Conservation (phyloP, 768 basidiomycete species). For the Russula griseocarnosa region DNA sequence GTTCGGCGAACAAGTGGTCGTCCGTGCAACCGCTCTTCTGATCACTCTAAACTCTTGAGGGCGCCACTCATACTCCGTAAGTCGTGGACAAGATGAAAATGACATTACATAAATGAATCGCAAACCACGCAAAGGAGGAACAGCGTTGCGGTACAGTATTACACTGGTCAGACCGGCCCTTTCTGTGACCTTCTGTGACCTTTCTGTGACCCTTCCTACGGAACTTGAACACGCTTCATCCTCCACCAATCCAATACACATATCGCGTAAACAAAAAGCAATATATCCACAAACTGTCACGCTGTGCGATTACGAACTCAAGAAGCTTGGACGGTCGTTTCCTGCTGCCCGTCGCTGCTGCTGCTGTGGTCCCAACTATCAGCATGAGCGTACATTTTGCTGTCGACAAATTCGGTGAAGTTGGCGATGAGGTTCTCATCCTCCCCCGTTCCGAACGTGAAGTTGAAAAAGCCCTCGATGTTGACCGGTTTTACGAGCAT, state of each 20-base stretch:
- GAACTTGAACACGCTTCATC: background rate
- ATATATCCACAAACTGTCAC: background rate
- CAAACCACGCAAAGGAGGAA: background rate
- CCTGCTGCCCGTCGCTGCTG: background rate
- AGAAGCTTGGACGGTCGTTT: background rate
- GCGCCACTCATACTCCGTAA: no score
- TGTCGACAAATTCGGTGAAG: conserved; percentile 2
- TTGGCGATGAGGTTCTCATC: background rate
- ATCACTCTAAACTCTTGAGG: no score
- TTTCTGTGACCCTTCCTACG: background rate
- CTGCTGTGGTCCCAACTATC: background rate
- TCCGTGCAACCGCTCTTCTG: no score
- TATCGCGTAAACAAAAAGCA: background rate
- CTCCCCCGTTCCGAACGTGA: background rate
- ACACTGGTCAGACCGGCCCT: background rate
- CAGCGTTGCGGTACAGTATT: background rate
- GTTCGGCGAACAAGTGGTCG: no score
- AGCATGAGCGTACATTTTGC: background rate
- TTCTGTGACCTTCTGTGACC: no score
- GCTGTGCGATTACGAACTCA: background rate
- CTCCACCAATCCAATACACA: background rate
- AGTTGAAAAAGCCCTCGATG: background rate
- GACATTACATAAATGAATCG: background rate
- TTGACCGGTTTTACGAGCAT: background rate
- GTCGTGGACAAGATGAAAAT: background rate